Percentiles rank a stretch among this genome's conserved stretches.
Evolutionary conservation across 192 early-diverging fungal species (phyloP).

Genomic region (Geosiphon pyriformis): DNA sequence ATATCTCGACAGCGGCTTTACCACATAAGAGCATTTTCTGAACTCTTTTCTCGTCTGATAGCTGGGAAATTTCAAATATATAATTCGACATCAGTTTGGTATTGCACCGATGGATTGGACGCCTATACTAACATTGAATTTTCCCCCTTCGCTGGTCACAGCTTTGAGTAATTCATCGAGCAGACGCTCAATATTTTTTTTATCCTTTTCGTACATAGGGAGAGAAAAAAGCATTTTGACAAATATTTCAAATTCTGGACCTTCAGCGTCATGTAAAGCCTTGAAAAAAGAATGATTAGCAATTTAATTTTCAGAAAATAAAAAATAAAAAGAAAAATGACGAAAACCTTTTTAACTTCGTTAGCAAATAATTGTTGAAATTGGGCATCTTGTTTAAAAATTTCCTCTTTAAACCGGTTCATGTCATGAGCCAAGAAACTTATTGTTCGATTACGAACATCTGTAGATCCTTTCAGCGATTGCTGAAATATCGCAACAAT

Average conservation of each 20-base stretch:
- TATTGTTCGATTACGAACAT: conserved; percentile 18
- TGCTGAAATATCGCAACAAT: conserved; percentile 16
- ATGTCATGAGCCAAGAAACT: conserved; percentile 22
- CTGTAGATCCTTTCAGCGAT: conserved; percentile 14
- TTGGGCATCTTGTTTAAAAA: conserved; percentile 7
- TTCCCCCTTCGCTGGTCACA: conserved; percentile 1
- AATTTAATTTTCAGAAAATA: too few species aligned
- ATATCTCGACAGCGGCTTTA: conserved; percentile 1
- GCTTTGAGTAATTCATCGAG: conserved; percentile 5
- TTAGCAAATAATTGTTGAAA: conserved; percentile 12
- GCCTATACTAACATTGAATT: conserved; percentile 25
- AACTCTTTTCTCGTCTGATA: conserved; percentile 9
- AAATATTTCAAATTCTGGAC: conserved; percentile 18
- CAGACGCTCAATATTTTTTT: conserved; percentile 10
- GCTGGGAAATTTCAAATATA: conserved; percentile 12
- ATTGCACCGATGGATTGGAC: too few species aligned
- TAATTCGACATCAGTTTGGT: too few species aligned
- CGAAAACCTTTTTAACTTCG: conserved; percentile 21
- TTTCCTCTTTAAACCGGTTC: conserved; percentile 14
- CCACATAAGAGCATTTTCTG: conserved; percentile 22
- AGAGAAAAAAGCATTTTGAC: conserved; percentile 16
- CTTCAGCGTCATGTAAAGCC: conserved; percentile 17
- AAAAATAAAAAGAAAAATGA: not conserved
- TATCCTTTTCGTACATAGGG: conserved; percentile 20
- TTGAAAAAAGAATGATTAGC: not conserved